Base-by-base conservation (phyloP, 2,329 filamentous ascomycete species). In the Penicillium capsulatum region DNA sequence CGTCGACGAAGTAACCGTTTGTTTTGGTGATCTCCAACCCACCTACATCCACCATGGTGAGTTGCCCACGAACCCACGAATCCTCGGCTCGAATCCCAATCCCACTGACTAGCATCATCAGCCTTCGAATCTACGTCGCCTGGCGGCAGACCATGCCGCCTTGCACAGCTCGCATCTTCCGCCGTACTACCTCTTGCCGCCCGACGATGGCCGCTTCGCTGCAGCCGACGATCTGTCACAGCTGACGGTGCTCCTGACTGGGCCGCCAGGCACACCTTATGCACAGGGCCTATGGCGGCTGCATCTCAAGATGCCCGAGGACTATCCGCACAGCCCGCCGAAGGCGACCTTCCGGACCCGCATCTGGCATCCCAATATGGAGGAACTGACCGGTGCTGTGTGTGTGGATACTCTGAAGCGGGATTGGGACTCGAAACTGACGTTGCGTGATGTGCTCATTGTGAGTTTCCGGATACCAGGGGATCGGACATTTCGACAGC, bases 351-450 rank as follows among this genome's bases (percentile, higher is more conserved):
- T 83, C 55, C 71, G 70, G 38, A 82, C 79, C 2, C 69, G 72
- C 4, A 76, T 82, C 47, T 83, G 77, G 71, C 79, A 83, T 50
- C 79, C 79, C 0, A 83, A 83, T 51, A 75, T 83, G 34, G 79
- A 82, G 46, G 76, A 80, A 36, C 65, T 68, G n/a, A 77, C 74
- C 0, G 79, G 79, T 4, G 74, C 73, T 1, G 77, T 83, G 3
- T 83, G 79, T 45, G 76, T 83, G 3, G 79, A 82, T 62, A 82
- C 79, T 2, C 55, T 83, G 31, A 83, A 82, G 63, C 68, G 76
- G 32, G 79, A 81, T 51, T 83, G 79, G 79, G 72, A 76, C 41
- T 64, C 69, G 10, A 73, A 67, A 17, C 59, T 82, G 47, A 81
- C 76, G 17, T 55, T 83, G 34, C 65, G 75, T 32, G 77, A 82